Conservation (phyloP, 441 rosid genomes). For the Macaranga tanarius region DNA sequence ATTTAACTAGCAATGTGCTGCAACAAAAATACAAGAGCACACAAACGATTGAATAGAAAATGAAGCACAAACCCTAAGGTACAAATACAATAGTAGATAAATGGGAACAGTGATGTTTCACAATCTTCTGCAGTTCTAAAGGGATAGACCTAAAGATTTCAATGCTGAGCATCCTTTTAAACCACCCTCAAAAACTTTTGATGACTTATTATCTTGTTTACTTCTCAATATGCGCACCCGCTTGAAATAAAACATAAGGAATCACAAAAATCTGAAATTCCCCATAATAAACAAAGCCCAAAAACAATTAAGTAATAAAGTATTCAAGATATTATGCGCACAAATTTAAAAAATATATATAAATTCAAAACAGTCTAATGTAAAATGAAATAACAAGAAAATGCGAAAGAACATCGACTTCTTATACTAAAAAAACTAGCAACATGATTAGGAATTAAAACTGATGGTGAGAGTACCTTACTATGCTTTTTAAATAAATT, state of each 20-base stretch:
- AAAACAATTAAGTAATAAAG: not conserved
- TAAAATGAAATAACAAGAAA: not conserved
- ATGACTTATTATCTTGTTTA: not conserved
- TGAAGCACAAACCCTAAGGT: not conserved
- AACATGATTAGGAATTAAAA: not conserved
- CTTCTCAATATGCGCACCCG: not conserved
- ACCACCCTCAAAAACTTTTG: not conserved
- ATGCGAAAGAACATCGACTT: not conserved
- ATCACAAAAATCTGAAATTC: not conserved
- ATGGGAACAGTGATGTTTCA: not conserved
- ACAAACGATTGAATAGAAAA: not conserved
- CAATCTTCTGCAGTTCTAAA: not conserved
- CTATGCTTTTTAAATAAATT: not conserved
- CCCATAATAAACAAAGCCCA: not conserved
- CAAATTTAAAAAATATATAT: not conserved
- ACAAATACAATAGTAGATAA: not conserved
- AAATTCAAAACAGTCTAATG: not conserved
- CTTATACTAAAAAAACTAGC: not conserved
- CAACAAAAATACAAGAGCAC: conserved; percentile 1
- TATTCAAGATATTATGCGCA: not conserved
- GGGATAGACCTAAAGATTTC: not conserved
- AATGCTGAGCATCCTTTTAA: not conserved
- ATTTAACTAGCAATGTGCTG: conserved; percentile 10
- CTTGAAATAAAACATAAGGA: not conserved
- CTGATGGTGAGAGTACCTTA: not conserved